A percentile compares a stretch with the other conserved stretches of the same genome.
Evolutionary conservation across 148 eudicot genomes (phyloP).

Genomic region (Rhododendron griersonianum): DNA sequence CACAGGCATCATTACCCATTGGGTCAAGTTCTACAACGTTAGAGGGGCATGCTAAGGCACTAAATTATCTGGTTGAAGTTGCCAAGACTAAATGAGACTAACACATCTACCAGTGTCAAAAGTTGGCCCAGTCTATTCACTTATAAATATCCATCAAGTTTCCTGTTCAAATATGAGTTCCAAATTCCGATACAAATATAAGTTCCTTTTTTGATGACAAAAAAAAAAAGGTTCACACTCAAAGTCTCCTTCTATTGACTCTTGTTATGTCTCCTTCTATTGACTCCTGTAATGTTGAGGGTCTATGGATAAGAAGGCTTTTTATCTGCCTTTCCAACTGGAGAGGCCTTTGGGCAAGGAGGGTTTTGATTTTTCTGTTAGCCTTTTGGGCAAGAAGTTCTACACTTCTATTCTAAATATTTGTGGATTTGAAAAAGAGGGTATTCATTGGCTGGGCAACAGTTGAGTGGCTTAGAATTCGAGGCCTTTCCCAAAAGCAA

Average conservation of each 20-base stretch:
- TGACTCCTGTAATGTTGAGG: neutral
- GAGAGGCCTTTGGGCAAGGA: neutral
- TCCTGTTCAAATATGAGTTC: neutral
- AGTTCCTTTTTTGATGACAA: neutral
- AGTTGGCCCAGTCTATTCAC: neutral
- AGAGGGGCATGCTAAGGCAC: neutral
- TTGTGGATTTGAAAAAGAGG: neutral
- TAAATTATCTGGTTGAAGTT: neutral
- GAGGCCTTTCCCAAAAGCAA: neutral
- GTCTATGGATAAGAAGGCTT: neutral
- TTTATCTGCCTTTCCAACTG: neutral
- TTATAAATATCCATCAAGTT: neutral
- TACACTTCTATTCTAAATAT: neutral
- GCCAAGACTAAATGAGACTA: neutral
- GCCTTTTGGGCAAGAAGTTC: neutral
- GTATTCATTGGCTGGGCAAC: neutral
- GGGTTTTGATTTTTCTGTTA: neutral
- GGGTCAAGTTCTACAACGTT: no score
- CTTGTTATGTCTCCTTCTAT: neutral
- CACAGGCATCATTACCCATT: no score
- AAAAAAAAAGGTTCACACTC: neutral
- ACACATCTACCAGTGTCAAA: neutral
- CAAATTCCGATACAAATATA: neutral
- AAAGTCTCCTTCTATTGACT: neutral
- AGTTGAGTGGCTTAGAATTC: neutral